A percentile compares a stretch with the other conserved stretches of the same genome.
These are phyloP conservation scores for Zygosaccharomyces sapae DNA, from an alignment of 1,139 yeast species.

Conservation along the genomic window DNA sequence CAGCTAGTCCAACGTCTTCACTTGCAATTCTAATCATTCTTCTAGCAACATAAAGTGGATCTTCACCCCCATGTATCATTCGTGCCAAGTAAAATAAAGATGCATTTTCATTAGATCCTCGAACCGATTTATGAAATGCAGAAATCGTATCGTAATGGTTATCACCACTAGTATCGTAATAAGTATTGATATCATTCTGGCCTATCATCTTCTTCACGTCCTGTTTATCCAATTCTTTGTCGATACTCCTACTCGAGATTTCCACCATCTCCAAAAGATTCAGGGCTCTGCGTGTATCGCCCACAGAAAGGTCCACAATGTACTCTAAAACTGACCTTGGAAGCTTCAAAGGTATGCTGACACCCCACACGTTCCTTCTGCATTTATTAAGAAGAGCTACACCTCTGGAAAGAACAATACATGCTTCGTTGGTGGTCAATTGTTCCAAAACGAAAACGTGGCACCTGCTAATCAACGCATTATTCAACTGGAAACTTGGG, in stretches of 20 bases:
- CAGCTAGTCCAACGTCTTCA: slow-evolving; percentile 82
- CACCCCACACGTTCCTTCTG: slow-evolving; percentile 43
- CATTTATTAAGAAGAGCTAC: slow-evolving; percentile 56
- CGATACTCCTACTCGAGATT: slow-evolving; percentile 27
- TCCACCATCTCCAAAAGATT: slow-evolving; percentile 66
- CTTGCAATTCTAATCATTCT: slow-evolving; percentile 90
- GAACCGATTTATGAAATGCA: slow-evolving; percentile 84
- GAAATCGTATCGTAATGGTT: slow-evolving; percentile 91
- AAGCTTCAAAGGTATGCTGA: slow-evolving; percentile 43
- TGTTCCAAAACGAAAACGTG: slow-evolving; percentile 79
- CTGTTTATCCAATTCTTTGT: slow-evolving; percentile 15
- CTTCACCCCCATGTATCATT: slow-evolving; percentile 91
- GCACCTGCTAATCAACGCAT: slow-evolving; percentile 83
- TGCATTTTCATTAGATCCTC: slow-evolving; percentile 89
- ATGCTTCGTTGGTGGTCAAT: slow-evolving; percentile 51
- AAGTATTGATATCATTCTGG: slow-evolving; percentile 38
- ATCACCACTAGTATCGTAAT: slow-evolving; percentile 87
- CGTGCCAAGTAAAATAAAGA: slow-evolving; percentile 79
- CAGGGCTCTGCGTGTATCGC: slow-evolving; percentile 83
- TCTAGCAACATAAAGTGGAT: slow-evolving; percentile 85
- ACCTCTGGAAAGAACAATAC: slow-evolving; percentile 58
- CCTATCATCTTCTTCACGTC: slow-evolving; percentile 24
- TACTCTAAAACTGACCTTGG: slow-evolving; percentile 58
- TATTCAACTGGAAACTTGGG: slow-evolving; percentile 86
- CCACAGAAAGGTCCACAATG: slow-evolving; percentile 74